A percentile compares a stretch with the other conserved stretches of the same genome.
Evolutionary conservation across 1,284 basidiomycete genomes (phyloP).

Genomic region (Leccinum pallidistipes): DNA sequence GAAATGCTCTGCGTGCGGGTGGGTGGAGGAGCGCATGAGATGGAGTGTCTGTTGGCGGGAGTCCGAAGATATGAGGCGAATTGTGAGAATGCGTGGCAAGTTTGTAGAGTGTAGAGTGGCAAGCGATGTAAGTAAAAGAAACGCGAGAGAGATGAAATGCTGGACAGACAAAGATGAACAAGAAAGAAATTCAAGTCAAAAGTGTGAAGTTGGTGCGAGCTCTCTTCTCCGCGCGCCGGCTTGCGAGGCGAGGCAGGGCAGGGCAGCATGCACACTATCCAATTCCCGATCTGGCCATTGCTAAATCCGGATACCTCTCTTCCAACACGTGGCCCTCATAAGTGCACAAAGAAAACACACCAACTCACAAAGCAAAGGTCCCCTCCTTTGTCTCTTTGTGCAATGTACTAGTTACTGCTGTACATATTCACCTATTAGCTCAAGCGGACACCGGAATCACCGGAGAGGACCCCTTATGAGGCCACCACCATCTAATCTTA

Average conservation of each 20-base stretch:
- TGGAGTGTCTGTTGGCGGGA: constrained; percentile 13
- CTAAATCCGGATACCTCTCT: constrained; percentile 28
- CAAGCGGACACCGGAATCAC: constrained; percentile 1
- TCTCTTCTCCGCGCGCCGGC: constrained; percentile 27
- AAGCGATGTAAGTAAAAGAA: neutral
- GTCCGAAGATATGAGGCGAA: constrained; percentile 12
- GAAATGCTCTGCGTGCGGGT: neutral
- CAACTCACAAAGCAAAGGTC: neutral
- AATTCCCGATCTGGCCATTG: constrained; percentile 31
- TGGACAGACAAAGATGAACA: neutral
- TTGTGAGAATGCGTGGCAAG: neutral
- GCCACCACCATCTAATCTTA: constrained; percentile 33
- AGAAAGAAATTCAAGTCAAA: neutral
- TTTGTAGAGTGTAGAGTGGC: neutral
- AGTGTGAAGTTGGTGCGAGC: constrained; percentile 14
- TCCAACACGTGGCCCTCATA: constrained; percentile 29
- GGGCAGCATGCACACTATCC: constrained; percentile 24
- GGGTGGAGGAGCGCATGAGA: constrained; percentile 16
- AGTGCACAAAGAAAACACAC: constrained; percentile 3
- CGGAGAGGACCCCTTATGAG: constrained; percentile 11
- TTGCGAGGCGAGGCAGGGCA: constrained; percentile 33
- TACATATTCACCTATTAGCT: neutral
- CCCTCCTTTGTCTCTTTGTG: constrained; percentile 6
- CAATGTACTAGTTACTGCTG: neutral
- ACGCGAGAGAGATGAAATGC: neutral